Conservation (phyloP, 2,329 filamentous ascomycete genomes). For the Hypoxylon sp. region DNA sequence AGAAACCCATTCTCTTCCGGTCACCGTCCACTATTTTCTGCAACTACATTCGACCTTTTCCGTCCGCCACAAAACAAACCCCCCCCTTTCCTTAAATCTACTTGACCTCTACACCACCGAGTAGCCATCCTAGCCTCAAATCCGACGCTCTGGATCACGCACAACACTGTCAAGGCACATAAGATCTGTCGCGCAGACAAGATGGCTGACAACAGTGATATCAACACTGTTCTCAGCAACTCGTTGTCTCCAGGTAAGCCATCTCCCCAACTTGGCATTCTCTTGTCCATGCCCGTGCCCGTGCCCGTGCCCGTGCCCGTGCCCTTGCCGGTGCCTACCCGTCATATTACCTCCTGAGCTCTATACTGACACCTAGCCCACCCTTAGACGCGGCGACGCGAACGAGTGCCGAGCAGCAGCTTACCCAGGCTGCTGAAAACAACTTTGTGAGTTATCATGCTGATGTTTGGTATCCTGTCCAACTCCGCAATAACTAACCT, state of each 20-base stretch:
- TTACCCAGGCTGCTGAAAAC: slow-evolving; percentile 87
- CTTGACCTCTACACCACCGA: slow-evolving; percentile 7
- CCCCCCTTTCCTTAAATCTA: slow-evolving; percentile 18
- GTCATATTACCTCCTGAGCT: slow-evolving; percentile 35
- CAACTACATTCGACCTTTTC: slow-evolving; percentile 6
- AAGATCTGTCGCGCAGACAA: slow-evolving; percentile 48
- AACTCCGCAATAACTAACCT: slow-evolving; percentile 23
- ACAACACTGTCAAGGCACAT: slow-evolving; percentile 6
- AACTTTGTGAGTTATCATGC: slow-evolving; percentile 78
- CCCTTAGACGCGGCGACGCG: slow-evolving; percentile 83
- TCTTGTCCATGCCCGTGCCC: slow-evolving; percentile 10
- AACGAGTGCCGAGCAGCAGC: slow-evolving; percentile 91
- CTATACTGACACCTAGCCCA: slow-evolving; percentile 46
- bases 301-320: slow-evolving; percentile 12
- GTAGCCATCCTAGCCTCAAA: not conserved
- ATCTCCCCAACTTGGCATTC: slow-evolving; percentile 23
- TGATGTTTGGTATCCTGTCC: slow-evolving; percentile 19
- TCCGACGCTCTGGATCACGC: slow-evolving; percentile 29
- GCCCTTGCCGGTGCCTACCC: slow-evolving; percentile 4
- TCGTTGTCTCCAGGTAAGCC: slow-evolving; percentile 91
- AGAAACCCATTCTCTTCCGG: slow-evolving; percentile 11
- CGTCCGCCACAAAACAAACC: slow-evolving; percentile 6
- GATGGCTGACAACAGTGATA: slow-evolving; percentile 80
- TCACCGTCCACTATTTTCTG: slow-evolving; percentile 10
- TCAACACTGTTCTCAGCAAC: slow-evolving; percentile 96